Percentiles rank a stretch among this genome's conserved stretches.
Evolutionary conservation across 2,329 filamentous ascomycete species (phyloP).

Genomic region (Fragosphaeria purpurea): DNA sequence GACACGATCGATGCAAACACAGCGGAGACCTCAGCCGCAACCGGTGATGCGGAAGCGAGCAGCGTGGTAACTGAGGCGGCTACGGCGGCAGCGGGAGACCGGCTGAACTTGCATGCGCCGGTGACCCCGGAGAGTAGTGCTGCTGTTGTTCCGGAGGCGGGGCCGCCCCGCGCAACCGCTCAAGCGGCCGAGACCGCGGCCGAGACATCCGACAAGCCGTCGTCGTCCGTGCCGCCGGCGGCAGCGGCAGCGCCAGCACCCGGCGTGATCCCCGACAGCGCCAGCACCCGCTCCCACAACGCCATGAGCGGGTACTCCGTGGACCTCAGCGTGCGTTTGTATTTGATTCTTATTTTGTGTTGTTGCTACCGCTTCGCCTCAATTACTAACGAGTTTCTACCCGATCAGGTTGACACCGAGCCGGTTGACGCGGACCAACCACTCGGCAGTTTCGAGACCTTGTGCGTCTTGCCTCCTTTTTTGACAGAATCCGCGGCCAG

Average conservation of each 20-base stretch:
- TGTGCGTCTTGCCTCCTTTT: neutral
- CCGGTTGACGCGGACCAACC: constrained; percentile 4
- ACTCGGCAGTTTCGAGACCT: constrained; percentile 4
- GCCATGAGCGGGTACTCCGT: constrained; percentile 9
- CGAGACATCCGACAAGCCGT: neutral
- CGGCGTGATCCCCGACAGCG: neutral
- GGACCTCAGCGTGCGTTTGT: neutral
- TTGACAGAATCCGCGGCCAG: neutral
- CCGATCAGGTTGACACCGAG: neutral
- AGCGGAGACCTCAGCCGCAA: too few relatives aligned
- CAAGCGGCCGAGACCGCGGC: neutral
- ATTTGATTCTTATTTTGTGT: neutral
- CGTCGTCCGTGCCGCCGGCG: neutral
- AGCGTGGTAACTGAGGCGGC: too few relatives aligned
- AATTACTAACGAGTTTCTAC: neutral
- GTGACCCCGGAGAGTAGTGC: too few relatives aligned
- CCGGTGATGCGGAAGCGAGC: too few relatives aligned
- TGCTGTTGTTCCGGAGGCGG: too few relatives aligned
- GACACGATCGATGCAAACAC: too few relatives aligned
- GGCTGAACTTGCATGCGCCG: too few relatives aligned
- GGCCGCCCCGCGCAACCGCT: too few relatives aligned
- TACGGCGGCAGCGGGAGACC: too few relatives aligned
- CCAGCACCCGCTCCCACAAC: neutral
- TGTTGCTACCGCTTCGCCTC: neutral
- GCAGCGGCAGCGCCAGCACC: neutral